Evolutionary conservation across 2,329 filamentous ascomycete genomes (phyloP).

Genomic region (Aspergillus transmontanensis): DNA sequence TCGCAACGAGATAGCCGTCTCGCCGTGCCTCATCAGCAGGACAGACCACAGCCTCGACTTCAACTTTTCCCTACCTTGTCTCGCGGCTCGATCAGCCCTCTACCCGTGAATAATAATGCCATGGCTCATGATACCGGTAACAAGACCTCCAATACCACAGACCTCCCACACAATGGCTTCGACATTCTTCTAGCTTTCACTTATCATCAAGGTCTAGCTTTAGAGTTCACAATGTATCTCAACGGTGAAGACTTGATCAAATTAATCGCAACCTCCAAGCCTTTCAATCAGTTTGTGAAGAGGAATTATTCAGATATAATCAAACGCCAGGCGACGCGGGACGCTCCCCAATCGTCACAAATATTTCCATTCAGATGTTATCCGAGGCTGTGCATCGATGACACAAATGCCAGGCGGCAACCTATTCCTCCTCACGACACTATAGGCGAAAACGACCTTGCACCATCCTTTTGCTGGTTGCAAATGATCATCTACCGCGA

Average conservation of each 20-base stretch:
- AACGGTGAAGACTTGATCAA: conserved; percentile 59
- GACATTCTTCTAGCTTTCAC: conserved; percentile 19
- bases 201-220: conserved; percentile 51
- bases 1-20: neutral
- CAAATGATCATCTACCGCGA: conserved; percentile 66
- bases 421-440: neutral
- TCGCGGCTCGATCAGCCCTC: neutral
- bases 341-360: conserved; percentile 57
- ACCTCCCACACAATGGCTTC: conserved; percentile 7
- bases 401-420: conserved; percentile 52
- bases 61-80: neutral
- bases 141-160: neutral
- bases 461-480: conserved; percentile 69
- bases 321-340: conserved; percentile 55
- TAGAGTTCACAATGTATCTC: conserved; percentile 60
- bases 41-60: neutral
- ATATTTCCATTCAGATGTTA: conserved; percentile 67
- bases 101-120: neutral
- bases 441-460: conserved; percentile 25
- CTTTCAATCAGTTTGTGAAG: conserved; percentile 64
- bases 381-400: conserved; percentile 49
- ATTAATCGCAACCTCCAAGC: conserved; percentile 66
- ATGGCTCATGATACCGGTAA: neutral
- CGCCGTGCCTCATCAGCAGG: neutral
- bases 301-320: conserved; percentile 62